A percentile compares a stretch with the other conserved stretches of the same genome.
Evolutionary conservation across 2,329 filamentous ascomycete species (phyloP).

Genomic region (Ophiosphaerella narmari): DNA sequence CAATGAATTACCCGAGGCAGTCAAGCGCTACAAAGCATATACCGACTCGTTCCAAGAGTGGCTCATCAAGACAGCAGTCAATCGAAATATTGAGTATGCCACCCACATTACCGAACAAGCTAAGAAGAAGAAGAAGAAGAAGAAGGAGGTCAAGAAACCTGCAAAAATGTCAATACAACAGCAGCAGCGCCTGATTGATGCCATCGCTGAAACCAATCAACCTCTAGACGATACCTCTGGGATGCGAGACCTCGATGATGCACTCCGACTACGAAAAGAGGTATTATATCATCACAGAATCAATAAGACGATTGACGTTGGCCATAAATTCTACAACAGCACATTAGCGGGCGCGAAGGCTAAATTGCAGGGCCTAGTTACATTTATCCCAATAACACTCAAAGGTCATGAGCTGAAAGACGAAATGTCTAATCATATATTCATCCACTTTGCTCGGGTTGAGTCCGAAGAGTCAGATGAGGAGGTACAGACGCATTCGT

Average conservation of each 20-base stretch:
- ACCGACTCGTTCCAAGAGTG: conserved; percentile 20
- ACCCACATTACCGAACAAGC: conserved; percentile 4
- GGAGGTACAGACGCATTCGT: neutral
- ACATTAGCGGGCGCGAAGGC: conserved; percentile 6
- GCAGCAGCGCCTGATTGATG: conserved; percentile 13
- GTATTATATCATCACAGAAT: conserved; percentile 12
- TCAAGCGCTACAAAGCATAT: conserved; percentile 20
- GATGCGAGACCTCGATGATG: conserved; percentile 18
- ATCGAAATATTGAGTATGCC: conserved; percentile 16
- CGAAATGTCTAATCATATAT: neutral
- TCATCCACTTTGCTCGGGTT: neutral
- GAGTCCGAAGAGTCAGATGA: neutral
- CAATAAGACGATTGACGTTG: conserved; percentile 6
- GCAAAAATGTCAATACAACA: conserved; percentile 10
- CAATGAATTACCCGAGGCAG: conserved; percentile 21
- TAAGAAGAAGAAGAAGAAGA: neutral
- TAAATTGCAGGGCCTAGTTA: conserved; percentile 1
- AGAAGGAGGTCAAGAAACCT: neutral
- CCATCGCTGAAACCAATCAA: conserved; percentile 10
- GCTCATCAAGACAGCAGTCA: conserved; percentile 14
- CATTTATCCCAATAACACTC: conserved; percentile 3
- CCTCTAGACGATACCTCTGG: conserved; percentile 15
- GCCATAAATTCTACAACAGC: conserved; percentile 14
- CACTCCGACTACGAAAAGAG: conserved; percentile 23
- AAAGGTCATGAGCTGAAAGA: neutral